A percentile compares a stretch with the other conserved stretches of the same genome.
Conservation (phyloP, 805 yeast genomes). For the Wickerhamiella spandovensis region DNA sequence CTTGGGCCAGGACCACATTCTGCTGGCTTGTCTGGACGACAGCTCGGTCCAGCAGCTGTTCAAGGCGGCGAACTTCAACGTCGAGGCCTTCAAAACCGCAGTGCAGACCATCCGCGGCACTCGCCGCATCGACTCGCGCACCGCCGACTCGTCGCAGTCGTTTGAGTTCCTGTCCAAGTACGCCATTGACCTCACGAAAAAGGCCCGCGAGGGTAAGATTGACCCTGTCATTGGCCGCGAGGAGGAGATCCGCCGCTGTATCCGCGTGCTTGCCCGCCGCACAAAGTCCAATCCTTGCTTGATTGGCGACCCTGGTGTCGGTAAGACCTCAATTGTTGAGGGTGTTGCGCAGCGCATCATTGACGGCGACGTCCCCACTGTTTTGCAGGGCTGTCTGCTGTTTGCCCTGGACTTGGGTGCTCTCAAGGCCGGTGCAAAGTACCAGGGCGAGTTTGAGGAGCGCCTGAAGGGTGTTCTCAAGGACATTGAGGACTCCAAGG, state of each 20-base stretch:
- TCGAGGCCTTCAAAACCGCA: conserved; percentile 63
- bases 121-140: conserved; percentile 83
- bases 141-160: conserved; percentile 79
- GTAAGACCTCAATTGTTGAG: conserved; percentile 95
- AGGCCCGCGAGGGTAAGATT: conserved; percentile 84
- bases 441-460: conserved; percentile 97
- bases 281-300: conserved; percentile 93
- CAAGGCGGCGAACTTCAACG: conserved; percentile 50
- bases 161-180: conserved; percentile 79
- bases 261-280: conserved; percentile 91
- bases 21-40: conserved; percentile 77
- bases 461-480: conserved; percentile 91
- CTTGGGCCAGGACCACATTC: conserved; percentile 87
- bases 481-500: conserved; percentile 80
- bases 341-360: conserved; percentile 97
- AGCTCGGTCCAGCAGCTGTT: conserved; percentile 52
- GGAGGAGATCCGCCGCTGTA: conserved; percentile 92
- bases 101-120: conserved; percentile 73
- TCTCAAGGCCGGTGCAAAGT: conserved; percentile 95
- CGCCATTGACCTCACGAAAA: conserved; percentile 86
- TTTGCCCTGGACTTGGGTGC: conserved; percentile 92
- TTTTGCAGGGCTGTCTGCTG: conserved; percentile 65
- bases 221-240: conserved; percentile 99
- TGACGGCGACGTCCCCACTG: conserved; percentile 88
- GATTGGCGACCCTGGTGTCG: conserved; percentile 99